These are phyloP conservation scores for Aspergillus sp. DNA, from an alignment of 2,329 filamentous ascomycete species.

Conservation along the genomic window DNA sequence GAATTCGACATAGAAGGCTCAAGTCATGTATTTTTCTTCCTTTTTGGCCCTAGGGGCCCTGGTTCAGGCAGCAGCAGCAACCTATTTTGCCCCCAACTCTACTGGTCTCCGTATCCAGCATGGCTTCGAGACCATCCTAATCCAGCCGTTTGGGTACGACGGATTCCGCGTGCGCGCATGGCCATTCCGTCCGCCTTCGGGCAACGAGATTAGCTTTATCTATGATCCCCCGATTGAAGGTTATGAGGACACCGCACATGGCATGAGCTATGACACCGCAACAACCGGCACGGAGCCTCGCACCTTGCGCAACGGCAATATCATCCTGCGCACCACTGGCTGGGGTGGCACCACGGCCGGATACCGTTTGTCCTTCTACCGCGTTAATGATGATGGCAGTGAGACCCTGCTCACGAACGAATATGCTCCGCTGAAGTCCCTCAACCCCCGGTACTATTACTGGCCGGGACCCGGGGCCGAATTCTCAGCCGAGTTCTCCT, in stretches of 20 bases:
- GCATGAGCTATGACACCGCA: constrained; percentile 35
- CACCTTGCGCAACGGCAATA: constrained; percentile 41
- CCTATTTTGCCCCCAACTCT: constrained; percentile 23
- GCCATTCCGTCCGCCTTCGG: constrained; percentile 39
- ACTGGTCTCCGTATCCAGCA: constrained; percentile 38
- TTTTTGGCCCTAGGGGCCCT: neutral
- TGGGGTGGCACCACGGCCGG: constrained; percentile 34
- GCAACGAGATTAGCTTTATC: constrained; percentile 41
- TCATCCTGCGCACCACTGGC: constrained; percentile 37
- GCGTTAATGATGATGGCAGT: constrained; percentile 36
- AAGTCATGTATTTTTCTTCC: neutral
- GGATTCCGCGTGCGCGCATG: constrained; percentile 44
- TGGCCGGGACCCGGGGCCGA: constrained; percentile 39
- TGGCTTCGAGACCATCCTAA: constrained; percentile 42
- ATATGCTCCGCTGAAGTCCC: constrained; percentile 34
- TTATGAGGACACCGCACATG: constrained; percentile 34
- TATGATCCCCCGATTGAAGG: constrained; percentile 45
- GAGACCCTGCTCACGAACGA: constrained; percentile 42
- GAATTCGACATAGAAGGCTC: neutral
- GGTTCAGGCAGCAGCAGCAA: neutral
- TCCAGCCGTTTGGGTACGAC: constrained; percentile 45
- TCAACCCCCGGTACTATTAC: constrained; percentile 40
- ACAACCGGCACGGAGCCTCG: constrained; percentile 35
- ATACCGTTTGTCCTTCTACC: constrained; percentile 40
- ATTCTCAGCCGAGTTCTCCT: constrained; percentile 41